Conservation (phyloP, 176 grass and related monocot genomes). For the Puccinellia tenuiflora region DNA sequence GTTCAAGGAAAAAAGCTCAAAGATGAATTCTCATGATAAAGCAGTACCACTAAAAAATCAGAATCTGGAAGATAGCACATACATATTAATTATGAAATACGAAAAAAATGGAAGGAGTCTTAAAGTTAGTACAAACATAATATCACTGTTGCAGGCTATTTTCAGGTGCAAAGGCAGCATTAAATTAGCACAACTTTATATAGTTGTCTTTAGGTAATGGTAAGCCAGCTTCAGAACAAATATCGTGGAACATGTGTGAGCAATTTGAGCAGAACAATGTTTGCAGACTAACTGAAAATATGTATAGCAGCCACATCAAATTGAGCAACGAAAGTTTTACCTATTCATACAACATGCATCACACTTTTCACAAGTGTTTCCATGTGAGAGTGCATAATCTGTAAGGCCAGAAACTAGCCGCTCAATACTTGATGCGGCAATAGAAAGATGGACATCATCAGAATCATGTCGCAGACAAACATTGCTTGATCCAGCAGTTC, state of each 20-base stretch:
- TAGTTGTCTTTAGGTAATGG: neutral
- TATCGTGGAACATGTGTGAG: neutral
- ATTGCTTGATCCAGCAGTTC: conserved; percentile 31
- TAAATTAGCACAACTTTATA: neutral
- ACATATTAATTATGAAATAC: neutral
- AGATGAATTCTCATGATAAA: conserved; percentile 7
- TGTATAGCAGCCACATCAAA: neutral
- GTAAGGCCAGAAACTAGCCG: conserved; percentile 51
- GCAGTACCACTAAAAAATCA: neutral
- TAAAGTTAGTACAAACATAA: neutral
- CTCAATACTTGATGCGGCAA: conserved; percentile 33
- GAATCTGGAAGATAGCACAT: neutral
- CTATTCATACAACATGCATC: conserved; percentile 36
- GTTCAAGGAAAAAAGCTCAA: neutral
- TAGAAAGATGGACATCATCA: conserved; percentile 37
- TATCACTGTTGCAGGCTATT: neutral
- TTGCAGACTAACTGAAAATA: neutral
- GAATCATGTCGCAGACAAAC: conserved; percentile 37
- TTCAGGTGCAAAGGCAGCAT: neutral
- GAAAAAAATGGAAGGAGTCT: neutral
- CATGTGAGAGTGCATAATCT: conserved; percentile 55
- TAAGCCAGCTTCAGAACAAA: neutral
- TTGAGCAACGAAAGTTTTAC: conserved; percentile 26
- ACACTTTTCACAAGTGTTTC: conserved; percentile 46
- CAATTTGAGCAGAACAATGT: conserved; percentile 14